Percentiles rank a stretch among this genome's conserved stretches.
These are phyloP conservation scores for Suillus sp. DNA, from an alignment of 768 basidiomycete species.

Conservation along the genomic window DNA sequence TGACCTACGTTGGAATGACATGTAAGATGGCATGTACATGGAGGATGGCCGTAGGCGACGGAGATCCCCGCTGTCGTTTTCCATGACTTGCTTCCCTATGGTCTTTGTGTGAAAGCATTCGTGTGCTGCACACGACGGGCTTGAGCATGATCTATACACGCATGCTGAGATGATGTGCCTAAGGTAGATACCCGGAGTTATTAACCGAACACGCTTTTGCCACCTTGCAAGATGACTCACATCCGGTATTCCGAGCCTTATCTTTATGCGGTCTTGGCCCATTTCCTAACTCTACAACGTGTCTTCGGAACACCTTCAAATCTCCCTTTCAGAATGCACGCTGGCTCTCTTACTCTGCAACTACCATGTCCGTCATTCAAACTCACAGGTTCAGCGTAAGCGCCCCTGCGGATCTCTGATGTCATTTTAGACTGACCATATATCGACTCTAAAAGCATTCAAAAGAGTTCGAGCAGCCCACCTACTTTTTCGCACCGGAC, in stretches of 20 bases:
- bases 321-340: slow-evolving; percentile 9
- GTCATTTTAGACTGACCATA: not conserved
- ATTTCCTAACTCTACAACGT: slow-evolving; percentile 10
- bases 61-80: not conserved
- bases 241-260: slow-evolving; percentile 14
- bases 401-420: not conserved
- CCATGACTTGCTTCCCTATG: not conserved
- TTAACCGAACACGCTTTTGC: slow-evolving; percentile 32
- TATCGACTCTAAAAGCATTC: slow-evolving; percentile 12
- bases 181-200: slow-evolving; percentile 7
- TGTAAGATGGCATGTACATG: not conserved
- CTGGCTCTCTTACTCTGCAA: slow-evolving; percentile 14
- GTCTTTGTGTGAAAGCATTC: not conserved
- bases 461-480: slow-evolving; percentile 13
- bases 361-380: slow-evolving; percentile 15
- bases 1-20: not conserved
- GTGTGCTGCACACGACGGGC: not conserved
- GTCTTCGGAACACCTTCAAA: slow-evolving; percentile 10
- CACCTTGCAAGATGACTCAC: slow-evolving; percentile 28
- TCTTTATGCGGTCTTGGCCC: slow-evolving; percentile 13
- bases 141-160: not conserved
- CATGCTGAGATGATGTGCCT: not conserved
- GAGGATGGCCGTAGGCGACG: not conserved
- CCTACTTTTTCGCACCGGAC: slow-evolving; percentile 10
- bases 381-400: slow-evolving; percentile 15